A percentile compares a stretch with the other conserved stretches of the same genome.
Evolutionary conservation across 2,329 filamentous ascomycete species (phyloP).

Genomic region (Didymella arachidicola): DNA sequence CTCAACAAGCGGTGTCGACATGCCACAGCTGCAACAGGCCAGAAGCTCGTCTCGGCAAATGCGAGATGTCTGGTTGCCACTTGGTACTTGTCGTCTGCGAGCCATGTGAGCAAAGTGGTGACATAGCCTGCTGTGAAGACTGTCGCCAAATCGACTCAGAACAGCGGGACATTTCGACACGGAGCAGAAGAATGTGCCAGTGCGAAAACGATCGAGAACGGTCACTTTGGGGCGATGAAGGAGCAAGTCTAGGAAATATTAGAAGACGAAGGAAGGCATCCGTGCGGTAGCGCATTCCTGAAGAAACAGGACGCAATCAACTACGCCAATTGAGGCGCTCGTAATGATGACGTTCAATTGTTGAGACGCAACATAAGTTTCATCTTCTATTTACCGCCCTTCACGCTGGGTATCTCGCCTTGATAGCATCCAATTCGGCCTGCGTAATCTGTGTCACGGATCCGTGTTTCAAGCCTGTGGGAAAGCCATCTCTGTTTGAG

Average conservation of each 20-base stretch:
- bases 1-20: slow-evolving; percentile 22
- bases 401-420: slow-evolving; percentile 8
- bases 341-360: not conserved
- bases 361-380: too few relatives aligned
- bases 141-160: slow-evolving; percentile 17
- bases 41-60: slow-evolving; percentile 31
- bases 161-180: not conserved
- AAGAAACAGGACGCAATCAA: not conserved
- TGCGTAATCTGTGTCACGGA: slow-evolving; percentile 17
- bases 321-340: not conserved
- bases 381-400: too few relatives aligned
- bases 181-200: slow-evolving; percentile 24
- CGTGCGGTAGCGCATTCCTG: not conserved
- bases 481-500: slow-evolving; percentile 11
- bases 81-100: slow-evolving; percentile 33
- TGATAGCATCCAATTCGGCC: slow-evolving; percentile 18
- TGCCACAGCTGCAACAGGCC: slow-evolving; percentile 29
- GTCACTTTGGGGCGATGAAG: slow-evolving; percentile 28
- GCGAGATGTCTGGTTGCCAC: slow-evolving; percentile 27
- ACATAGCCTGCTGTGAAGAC: slow-evolving; percentile 28
- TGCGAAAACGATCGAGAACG: slow-evolving; percentile 32
- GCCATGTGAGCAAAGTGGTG: slow-evolving; percentile 22
- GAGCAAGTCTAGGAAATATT: slow-evolving; percentile 13
- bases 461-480: slow-evolving; percentile 21
- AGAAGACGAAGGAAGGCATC: slow-evolving; percentile 6